Percentiles rank a stretch among this genome's conserved stretches.
Conservation (phyloP, 2,329 filamentous ascomycete genomes). For the Diaporthe longicolla region DNA sequence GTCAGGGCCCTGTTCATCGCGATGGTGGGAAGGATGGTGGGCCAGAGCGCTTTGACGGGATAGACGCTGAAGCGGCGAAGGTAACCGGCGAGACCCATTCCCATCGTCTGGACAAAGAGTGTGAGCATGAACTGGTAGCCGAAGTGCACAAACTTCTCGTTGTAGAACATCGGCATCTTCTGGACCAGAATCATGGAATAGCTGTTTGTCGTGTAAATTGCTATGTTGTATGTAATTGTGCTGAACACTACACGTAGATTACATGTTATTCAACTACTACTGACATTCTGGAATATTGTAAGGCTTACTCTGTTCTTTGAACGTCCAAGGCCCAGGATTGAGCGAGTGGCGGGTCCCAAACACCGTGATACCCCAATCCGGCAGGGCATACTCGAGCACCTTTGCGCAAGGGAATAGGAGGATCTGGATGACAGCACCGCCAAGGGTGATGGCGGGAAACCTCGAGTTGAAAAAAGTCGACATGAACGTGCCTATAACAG, state of each 20-base stretch:
- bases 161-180: slow-evolving; percentile 56
- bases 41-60: slow-evolving; percentile 58
- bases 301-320: slow-evolving; percentile 56
- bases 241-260: slow-evolving; percentile 49
- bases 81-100: slow-evolving; percentile 59
- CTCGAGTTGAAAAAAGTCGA: slow-evolving; percentile 58
- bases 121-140: slow-evolving; percentile 58
- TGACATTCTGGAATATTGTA: background rate
- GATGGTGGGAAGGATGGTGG: slow-evolving; percentile 52
- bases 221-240: slow-evolving; percentile 57
- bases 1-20: slow-evolving; percentile 53
- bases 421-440: slow-evolving; percentile 59
- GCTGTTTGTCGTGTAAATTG: slow-evolving; percentile 53
- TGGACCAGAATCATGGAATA: slow-evolving; percentile 55
- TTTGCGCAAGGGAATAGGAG: slow-evolving; percentile 63
- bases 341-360: slow-evolving; percentile 55
- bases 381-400: slow-evolving; percentile 58
- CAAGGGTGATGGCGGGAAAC: slow-evolving; percentile 55
- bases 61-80: slow-evolving; percentile 56
- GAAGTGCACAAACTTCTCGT: slow-evolving; percentile 56
- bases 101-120: slow-evolving; percentile 58
- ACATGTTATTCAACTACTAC: background rate
- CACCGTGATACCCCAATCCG: slow-evolving; percentile 60
- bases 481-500: slow-evolving; percentile 57
- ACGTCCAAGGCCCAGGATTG: slow-evolving; percentile 59